Evolutionary conservation across 768 basidiomycete genomes (phyloP).

Genomic region (Mycena capillaripes): DNA sequence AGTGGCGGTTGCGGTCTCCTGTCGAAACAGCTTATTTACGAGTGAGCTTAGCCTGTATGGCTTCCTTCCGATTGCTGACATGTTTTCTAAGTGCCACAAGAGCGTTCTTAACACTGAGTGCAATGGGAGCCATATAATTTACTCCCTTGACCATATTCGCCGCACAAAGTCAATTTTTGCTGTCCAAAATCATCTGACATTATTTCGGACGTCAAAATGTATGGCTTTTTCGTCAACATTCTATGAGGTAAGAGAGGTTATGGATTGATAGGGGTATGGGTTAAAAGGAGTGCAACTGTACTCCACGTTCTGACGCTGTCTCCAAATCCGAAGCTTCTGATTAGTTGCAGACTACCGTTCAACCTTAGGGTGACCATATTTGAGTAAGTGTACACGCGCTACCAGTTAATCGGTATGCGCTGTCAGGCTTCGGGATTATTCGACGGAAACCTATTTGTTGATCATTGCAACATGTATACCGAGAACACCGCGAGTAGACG

Average conservation of each 20-base stretch:
- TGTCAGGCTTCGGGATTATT: constrained; percentile 1
- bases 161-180: background rate
- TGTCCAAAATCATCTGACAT: background rate
- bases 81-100: too few relatives aligned
- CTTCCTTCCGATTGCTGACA: background rate
- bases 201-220: background rate
- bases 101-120: background rate
- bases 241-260: too few relatives aligned
- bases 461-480: background rate
- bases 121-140: background rate
- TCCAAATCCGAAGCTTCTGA: constrained; percentile 14
- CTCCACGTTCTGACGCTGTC: constrained; percentile 7
- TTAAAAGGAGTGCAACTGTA: background rate
- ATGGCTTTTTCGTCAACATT: background rate
- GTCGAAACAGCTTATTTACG: background rate
- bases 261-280: background rate
- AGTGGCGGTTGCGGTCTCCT: background rate
- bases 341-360: constrained; percentile 13
- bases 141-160: background rate
- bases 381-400: constrained; percentile 14
- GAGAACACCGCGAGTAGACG: background rate
- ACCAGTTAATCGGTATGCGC: constrained; percentile 1
- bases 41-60: background rate
- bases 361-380: constrained; percentile 7
- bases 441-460: constrained; percentile 1